These are phyloP conservation scores for Malassezia slooffiae DNA, from an alignment of 1,284 basidiomycete species.

Conservation along the genomic window DNA sequence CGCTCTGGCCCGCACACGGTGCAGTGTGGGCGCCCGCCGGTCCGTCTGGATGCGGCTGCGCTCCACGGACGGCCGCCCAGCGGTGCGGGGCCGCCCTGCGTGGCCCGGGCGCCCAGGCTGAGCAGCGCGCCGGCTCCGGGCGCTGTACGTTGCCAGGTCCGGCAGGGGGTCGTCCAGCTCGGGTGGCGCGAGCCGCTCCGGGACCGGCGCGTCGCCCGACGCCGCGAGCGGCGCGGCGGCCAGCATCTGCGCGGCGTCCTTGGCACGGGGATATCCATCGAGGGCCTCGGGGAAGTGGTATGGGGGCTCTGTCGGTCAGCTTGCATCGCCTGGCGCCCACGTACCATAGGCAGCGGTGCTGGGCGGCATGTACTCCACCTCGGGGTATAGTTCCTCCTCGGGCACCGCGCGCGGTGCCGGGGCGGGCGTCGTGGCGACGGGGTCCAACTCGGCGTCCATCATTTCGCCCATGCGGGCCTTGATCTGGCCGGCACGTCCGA, in stretches of 20 bases:
- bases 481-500: constrained; percentile 32
- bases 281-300: constrained; percentile 28
- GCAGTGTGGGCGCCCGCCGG: too few relatives aligned
- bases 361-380: constrained; percentile 33
- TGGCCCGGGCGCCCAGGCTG: too few relatives aligned
- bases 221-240: background rate
- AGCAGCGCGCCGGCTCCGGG: too few relatives aligned
- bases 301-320: constrained; percentile 9
- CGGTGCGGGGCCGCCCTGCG: too few relatives aligned
- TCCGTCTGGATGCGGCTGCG: too few relatives aligned
- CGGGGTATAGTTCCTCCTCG: constrained; percentile 36
- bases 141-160: too few relatives aligned
- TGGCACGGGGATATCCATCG: constrained; percentile 25
- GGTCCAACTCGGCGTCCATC: constrained; percentile 20
- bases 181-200: background rate
- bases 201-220: background rate
- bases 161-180: too few relatives aligned
- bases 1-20: background rate
- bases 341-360: constrained; percentile 13
- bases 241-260: constrained; percentile 19
- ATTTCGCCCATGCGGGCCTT: constrained; percentile 35
- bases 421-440: background rate
- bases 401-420: constrained; percentile 6
- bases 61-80: too few relatives aligned
- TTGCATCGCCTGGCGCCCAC: too few relatives aligned